Conservation (phyloP, 768 basidiomycete species). For the Cyathus striatus region DNA sequence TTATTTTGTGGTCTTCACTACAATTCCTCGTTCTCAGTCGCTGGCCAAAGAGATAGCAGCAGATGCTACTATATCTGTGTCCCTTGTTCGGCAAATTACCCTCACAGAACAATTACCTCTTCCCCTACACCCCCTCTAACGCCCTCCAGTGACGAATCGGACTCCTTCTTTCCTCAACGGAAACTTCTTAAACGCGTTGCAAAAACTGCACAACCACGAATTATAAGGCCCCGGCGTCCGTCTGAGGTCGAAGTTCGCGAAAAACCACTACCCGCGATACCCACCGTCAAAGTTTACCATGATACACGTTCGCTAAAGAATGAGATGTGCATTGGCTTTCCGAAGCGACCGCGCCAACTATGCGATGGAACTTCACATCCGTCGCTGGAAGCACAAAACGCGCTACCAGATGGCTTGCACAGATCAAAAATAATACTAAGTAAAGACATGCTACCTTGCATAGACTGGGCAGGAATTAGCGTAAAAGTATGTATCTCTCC, state of each 20-base stretch:
- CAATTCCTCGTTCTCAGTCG: slow-evolving; percentile 46
- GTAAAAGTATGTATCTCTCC: slow-evolving; percentile 48
- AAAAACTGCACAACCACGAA: slow-evolving; percentile 20
- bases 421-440: slow-evolving; percentile 53
- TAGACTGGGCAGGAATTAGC: slow-evolving; percentile 62
- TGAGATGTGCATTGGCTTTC: slow-evolving; percentile 61
- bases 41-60: slow-evolving; percentile 62
- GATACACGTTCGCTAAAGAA: slow-evolving; percentile 43
- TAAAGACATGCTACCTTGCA: slow-evolving; percentile 56
- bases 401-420: slow-evolving; percentile 64
- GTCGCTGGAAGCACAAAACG: slow-evolving; percentile 36
- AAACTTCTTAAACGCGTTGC: slow-evolving; percentile 31
- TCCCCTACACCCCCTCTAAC: slow-evolving; percentile 47
- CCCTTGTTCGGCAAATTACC: slow-evolving; percentile 55
- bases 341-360: slow-evolving; percentile 56
- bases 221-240: slow-evolving; percentile 14
- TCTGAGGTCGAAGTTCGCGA: slow-evolving; percentile 23
- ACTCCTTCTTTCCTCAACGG: slow-evolving; percentile 18
- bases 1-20: slow-evolving; percentile 71
- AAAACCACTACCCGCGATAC: slow-evolving; percentile 38
- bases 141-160: slow-evolving; percentile 44
- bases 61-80: slow-evolving; percentile 68
- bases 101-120: slow-evolving; percentile 37
- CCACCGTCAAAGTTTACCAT: slow-evolving; percentile 29
- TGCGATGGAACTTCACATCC: slow-evolving; percentile 35